phyloP scores from a whole-genome alignment of 2,329 filamentous ascomycete genomes.

The Metarhizium album region DNA sequence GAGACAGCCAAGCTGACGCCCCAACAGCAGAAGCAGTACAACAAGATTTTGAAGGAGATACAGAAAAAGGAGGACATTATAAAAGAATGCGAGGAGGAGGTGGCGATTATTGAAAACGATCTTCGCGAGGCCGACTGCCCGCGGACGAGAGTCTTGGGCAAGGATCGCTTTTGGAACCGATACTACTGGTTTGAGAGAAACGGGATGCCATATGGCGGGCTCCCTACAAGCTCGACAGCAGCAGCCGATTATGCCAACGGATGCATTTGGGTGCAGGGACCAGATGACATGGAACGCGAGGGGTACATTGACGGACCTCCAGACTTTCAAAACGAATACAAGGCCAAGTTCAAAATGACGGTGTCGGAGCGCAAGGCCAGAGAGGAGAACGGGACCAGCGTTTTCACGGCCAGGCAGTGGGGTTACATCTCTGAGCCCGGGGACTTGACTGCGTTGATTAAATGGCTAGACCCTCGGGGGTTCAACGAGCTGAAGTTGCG shows the following conservation, averaged over 20 bases:
- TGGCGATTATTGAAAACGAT: slow-evolving; percentile 79
- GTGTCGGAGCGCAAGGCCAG: slow-evolving; percentile 73
- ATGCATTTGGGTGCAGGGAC: slow-evolving; percentile 92
- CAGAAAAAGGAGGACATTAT: slow-evolving; percentile 76
- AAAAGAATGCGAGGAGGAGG: slow-evolving; percentile 72
- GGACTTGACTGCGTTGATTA: slow-evolving; percentile 66
- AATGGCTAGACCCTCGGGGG: slow-evolving; percentile 82
- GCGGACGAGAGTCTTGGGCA: slow-evolving; percentile 77
- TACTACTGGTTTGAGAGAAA: slow-evolving; percentile 99
- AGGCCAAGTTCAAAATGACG: slow-evolving; percentile 66
- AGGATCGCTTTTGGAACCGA: slow-evolving; percentile 94
- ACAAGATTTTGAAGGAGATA: slow-evolving; percentile 79
- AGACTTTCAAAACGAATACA: slow-evolving; percentile 65
- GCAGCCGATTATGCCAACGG: slow-evolving; percentile 85
- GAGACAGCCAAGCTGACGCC: slow-evolving; percentile 52
- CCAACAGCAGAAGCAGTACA: slow-evolving; percentile 78
- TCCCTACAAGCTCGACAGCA: slow-evolving; percentile 81
- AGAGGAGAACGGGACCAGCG: slow-evolving; percentile 75
- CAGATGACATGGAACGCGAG: slow-evolving; percentile 74
- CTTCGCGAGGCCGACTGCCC: slow-evolving; percentile 89
- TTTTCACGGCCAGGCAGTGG: slow-evolving; percentile 74
- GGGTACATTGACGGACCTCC: slow-evolving; percentile 73
- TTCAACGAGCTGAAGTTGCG: slow-evolving; percentile 76
- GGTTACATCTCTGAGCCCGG: slow-evolving; percentile 79
- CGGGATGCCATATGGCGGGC: slow-evolving; percentile 87